Evolutionary conservation across 257 asterid genomes (phyloP).

Genomic region (Capsicum chinense): DNA sequence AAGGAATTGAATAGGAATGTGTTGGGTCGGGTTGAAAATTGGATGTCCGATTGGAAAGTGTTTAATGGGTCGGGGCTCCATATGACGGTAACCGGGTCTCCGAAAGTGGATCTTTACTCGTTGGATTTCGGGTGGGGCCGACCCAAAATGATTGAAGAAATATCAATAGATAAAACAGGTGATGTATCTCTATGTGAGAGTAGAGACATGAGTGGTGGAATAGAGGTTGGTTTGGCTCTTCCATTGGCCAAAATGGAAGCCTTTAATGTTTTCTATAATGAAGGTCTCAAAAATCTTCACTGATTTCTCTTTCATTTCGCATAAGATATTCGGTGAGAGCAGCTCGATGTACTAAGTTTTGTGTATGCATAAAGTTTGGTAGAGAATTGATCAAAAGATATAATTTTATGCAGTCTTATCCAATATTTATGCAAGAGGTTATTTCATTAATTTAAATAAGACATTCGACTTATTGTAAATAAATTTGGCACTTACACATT

Average conservation of each 20-base stretch:
- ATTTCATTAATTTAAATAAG: too few relatives aligned
- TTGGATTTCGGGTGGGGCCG: slow-evolving; percentile 62
- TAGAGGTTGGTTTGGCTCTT: slow-evolving; percentile 57
- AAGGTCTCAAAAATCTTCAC: slow-evolving; percentile 9
- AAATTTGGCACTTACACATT: not conserved
- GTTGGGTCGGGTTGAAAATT: slow-evolving; percentile 43
- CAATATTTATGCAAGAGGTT: too few relatives aligned
- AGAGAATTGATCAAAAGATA: too few relatives aligned
- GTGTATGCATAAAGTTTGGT: too few relatives aligned
- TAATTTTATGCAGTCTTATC: too few relatives aligned
- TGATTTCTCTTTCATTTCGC: not conserved
- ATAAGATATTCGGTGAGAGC: too few relatives aligned
- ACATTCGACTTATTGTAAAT: not conserved
- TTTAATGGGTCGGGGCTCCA: slow-evolving; percentile 16
- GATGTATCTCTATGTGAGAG: slow-evolving; percentile 47
- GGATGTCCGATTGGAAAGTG: slow-evolving; percentile 38
- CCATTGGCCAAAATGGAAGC: slow-evolving; percentile 48
- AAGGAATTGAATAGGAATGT: slow-evolving; percentile 33
- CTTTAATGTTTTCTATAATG: slow-evolving; percentile 38
- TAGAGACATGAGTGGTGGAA: slow-evolving; percentile 44
- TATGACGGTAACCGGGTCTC: slow-evolving; percentile 51
- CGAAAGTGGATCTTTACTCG: slow-evolving; percentile 44
- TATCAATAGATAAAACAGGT: slow-evolving; percentile 45
- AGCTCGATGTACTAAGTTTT: too few relatives aligned
- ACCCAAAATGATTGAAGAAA: slow-evolving; percentile 47